Conservation (phyloP, 1,284 basidiomycete genomes). For the Tremellales sp. region DNA sequence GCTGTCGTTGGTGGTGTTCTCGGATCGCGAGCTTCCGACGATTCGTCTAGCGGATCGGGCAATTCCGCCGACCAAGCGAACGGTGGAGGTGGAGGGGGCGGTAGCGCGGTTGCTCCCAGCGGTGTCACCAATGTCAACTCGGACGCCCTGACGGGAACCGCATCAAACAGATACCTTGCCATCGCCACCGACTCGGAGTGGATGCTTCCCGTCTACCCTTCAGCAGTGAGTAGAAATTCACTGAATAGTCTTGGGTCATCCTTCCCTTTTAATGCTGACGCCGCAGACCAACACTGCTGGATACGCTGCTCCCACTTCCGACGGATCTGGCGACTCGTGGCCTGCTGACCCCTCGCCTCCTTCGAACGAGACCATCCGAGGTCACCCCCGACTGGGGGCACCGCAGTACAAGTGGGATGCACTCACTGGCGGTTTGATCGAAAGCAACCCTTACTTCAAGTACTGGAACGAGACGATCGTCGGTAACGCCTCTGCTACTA, state of each 20-base stretch:
- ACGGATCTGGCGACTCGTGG: conserved; percentile 60
- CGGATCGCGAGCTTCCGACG: conserved; percentile 56
- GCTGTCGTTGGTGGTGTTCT: conserved; percentile 75
- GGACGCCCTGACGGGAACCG: conserved; percentile 34
- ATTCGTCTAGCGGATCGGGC: conserved; percentile 32
- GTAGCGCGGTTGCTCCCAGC: conserved; percentile 11
- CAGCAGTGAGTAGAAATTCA: conserved; percentile 67
- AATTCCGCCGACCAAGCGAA: conserved; percentile 12
- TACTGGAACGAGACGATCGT: conserved; percentile 92
- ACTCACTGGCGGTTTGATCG: conserved; percentile 66
- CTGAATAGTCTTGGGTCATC: conserved; percentile 6
- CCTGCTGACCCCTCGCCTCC: conserved; percentile 70
- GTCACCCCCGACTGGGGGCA: conserved; percentile 88
- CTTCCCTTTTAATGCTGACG: neutral
- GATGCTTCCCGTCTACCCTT: conserved; percentile 81
- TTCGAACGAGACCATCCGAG: conserved; percentile 57
- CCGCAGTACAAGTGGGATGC: conserved; percentile 88
- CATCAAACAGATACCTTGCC: conserved; percentile 43
- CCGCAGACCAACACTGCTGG: conserved; percentile 71
- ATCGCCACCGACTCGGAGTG: conserved; percentile 67
- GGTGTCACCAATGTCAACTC: conserved; percentile 25
- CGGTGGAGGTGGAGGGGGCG: conserved; percentile 27
- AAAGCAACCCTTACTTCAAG: conserved; percentile 77
- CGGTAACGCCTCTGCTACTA: conserved; percentile 76
- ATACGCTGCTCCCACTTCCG: conserved; percentile 67